A percentile compares a stretch with the other conserved stretches of the same genome.
Conservation (phyloP, 208 protist genomes). For the Acanthamoeba castellanii region DNA sequence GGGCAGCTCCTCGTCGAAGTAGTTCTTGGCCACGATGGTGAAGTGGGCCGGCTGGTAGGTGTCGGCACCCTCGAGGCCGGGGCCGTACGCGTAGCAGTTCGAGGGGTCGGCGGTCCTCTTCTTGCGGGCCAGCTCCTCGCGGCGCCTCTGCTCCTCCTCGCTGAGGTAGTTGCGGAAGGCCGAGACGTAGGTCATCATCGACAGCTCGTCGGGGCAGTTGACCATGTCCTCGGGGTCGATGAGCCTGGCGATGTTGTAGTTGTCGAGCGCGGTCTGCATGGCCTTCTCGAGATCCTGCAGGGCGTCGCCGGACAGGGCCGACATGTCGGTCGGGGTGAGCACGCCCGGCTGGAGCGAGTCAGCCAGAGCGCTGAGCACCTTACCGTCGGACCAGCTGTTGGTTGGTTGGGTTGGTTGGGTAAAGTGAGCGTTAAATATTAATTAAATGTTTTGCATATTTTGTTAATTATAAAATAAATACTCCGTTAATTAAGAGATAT, state of each 20-base stretch:
- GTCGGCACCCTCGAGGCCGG: constrained; percentile 75
- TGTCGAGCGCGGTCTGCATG: constrained; percentile 78
- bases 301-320: constrained; percentile 69
- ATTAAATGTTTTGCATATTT: too few species aligned
- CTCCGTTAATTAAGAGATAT: not conserved
- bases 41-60: constrained; percentile 78
- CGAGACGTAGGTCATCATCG: constrained; percentile 86
- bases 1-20: constrained; percentile 82
- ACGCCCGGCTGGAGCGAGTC: constrained; percentile 82
- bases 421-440: too few species aligned
- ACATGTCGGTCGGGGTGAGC: constrained; percentile 74
- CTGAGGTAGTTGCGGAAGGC: constrained; percentile 82
- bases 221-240: constrained; percentile 82
- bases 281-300: constrained; percentile 79
- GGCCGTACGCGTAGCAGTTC: constrained; percentile 74
- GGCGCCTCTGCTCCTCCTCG: constrained; percentile 68
- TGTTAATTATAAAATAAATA: not conserved
- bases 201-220: constrained; percentile 83
- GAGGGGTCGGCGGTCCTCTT: constrained; percentile 72
- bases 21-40: constrained; percentile 84
- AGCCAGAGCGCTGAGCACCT: constrained; percentile 76
- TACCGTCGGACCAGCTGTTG: constrained; percentile 80
- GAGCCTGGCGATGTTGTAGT: constrained; percentile 74
- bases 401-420: not conserved
- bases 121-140: constrained; percentile 77